Conservation (phyloP, 116 monocot species). For the Cymodocea nodosa region DNA sequence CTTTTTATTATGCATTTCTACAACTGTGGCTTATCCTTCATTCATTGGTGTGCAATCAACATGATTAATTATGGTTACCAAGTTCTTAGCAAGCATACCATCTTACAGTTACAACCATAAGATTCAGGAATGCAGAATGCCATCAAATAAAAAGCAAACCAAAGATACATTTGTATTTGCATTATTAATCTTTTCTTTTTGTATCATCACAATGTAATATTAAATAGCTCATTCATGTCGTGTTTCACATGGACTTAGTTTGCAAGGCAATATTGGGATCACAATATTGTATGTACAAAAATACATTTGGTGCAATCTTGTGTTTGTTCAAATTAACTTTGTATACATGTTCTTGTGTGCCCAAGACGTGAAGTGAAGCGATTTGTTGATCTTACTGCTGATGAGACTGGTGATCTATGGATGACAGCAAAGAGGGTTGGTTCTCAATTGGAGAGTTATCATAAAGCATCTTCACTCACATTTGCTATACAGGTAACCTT, state of each 20-base stretch:
- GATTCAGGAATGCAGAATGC: background rate
- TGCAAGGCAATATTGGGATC: no score
- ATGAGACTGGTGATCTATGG: constrained; percentile 81
- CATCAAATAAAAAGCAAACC: background rate
- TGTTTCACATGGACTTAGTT: background rate
- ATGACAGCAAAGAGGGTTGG: constrained; percentile 71
- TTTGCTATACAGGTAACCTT: constrained; percentile 64
- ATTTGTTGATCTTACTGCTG: constrained; percentile 60
- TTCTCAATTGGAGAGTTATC: constrained; percentile 44
- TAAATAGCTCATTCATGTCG: background rate
- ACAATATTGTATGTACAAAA: background rate
- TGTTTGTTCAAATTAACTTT: constrained; percentile 46
- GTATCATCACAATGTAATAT: background rate
- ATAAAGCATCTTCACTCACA: constrained; percentile 74
- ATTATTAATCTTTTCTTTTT: background rate
- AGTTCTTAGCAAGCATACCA: no score
- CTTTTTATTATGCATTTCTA: background rate
- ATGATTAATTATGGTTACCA: no score
- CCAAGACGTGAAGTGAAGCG: constrained; percentile 87
- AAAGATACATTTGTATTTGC: background rate
- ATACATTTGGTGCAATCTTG: background rate
- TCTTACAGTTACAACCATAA: background rate
- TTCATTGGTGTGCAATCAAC: no score
- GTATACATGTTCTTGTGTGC: constrained; percentile 79
- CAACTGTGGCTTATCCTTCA: no score